phyloP scores from a whole-genome alignment of 495 filamentous ascomycete genomes.

The Penicillium lagena region DNA sequence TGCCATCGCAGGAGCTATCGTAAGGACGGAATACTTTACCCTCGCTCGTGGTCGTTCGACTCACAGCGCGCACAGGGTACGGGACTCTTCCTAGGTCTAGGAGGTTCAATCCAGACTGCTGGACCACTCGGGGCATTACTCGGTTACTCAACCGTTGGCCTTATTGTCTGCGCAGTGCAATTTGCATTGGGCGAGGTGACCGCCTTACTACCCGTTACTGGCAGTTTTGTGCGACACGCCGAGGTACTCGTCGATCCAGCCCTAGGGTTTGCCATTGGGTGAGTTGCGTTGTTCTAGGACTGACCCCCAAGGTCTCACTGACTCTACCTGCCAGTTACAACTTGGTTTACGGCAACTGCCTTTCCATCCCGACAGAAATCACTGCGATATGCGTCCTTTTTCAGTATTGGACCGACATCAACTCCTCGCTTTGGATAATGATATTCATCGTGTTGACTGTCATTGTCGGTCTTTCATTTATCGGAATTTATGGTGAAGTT shows the following conservation, averaged over 20 bases:
- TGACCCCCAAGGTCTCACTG: no score
- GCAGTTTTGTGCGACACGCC: slow-evolving; percentile 47
- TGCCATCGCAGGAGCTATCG: slow-evolving; percentile 53
- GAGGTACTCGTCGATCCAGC: slow-evolving; percentile 47
- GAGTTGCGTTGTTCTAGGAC: no score
- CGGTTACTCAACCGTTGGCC: slow-evolving; percentile 35
- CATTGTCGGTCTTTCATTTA: slow-evolving; percentile 44
- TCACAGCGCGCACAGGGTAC: slow-evolving; percentile 34
- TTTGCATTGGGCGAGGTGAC: slow-evolving; percentile 37
- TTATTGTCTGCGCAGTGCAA: slow-evolving; percentile 35
- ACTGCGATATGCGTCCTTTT: slow-evolving; percentile 56
- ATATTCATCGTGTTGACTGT: slow-evolving; percentile 49
- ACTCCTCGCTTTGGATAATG: slow-evolving; percentile 47
- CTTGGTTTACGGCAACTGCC: slow-evolving; percentile 44
- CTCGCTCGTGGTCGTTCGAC: no score
- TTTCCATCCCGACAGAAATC: slow-evolving; percentile 59
- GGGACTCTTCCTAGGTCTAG: slow-evolving; percentile 57
- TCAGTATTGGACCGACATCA: slow-evolving; percentile 52
- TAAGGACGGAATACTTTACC: slow-evolving; percentile 4
- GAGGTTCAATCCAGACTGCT: slow-evolving; percentile 48
- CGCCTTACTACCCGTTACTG: slow-evolving; percentile 35
- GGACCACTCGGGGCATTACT: slow-evolving; percentile 57
- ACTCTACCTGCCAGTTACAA: slow-evolving; percentile 33
- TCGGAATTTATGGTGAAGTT: slow-evolving; percentile 40
- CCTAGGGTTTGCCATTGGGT: slow-evolving; percentile 51